phyloP scores from a whole-genome alignment of 192 early-diverging fungal genomes.

The Backusella psychrophila region DNA sequence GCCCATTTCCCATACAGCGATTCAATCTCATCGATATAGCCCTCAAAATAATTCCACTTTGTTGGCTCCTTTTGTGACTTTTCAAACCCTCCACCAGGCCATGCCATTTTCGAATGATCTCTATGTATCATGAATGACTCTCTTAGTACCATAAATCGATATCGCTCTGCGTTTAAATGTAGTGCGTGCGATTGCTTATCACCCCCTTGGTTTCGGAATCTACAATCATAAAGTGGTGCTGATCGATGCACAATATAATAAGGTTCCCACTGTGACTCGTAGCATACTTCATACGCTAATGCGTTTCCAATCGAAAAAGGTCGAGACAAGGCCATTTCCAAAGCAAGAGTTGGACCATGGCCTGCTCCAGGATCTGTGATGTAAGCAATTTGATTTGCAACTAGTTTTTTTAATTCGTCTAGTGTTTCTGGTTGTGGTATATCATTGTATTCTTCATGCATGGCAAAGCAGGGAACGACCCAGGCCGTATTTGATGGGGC shows the following conservation, averaged over 20 bases:
- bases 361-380: slow-evolving; percentile 53
- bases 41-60: slow-evolving; percentile 46
- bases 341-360: slow-evolving; percentile 48
- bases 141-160: slow-evolving; percentile 40
- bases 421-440: slow-evolving; percentile 35
- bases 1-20: slow-evolving; percentile 39
- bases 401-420: slow-evolving; percentile 35
- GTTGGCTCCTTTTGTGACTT: slow-evolving; percentile 34
- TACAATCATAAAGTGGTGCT: slow-evolving; percentile 48
- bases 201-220: slow-evolving; percentile 54
- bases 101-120: slow-evolving; percentile 46
- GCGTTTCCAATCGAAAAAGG: slow-evolving; percentile 9
- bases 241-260: slow-evolving; percentile 45
- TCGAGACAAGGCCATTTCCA: slow-evolving; percentile 28
- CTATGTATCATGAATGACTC: slow-evolving; percentile 50
- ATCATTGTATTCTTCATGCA: slow-evolving; percentile 33
- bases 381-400: slow-evolving; percentile 38
- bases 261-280: slow-evolving; percentile 59
- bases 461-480: slow-evolving; percentile 51
- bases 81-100: slow-evolving; percentile 45
- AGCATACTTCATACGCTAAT: slow-evolving; percentile 48
- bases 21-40: slow-evolving; percentile 42
- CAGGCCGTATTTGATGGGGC: slow-evolving; percentile 25
- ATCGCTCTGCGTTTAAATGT: slow-evolving; percentile 45
- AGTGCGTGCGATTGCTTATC: slow-evolving; percentile 57